Percentiles rank a stretch among this genome's conserved stretches.
Evolutionary conservation across 495 filamentous ascomycete species (phyloP).

Genomic region (Opeltia flavorubescens): DNA sequence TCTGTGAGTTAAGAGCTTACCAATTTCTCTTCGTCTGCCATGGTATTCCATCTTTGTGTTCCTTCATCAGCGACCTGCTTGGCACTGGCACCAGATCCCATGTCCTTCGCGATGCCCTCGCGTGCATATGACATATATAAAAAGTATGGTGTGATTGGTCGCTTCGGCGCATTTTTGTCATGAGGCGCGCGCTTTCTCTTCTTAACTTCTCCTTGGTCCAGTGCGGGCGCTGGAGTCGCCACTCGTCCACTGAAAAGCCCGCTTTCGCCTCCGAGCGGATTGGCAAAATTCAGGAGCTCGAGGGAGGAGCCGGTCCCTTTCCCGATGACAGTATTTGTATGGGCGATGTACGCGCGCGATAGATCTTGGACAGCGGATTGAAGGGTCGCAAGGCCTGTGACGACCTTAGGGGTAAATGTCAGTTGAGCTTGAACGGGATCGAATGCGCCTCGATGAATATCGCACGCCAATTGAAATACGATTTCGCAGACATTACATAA

Average conservation of each 20-base stretch:
- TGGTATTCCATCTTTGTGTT: conserved; percentile 63
- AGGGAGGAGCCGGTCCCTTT: conserved; percentile 38
- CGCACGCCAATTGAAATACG: not conserved
- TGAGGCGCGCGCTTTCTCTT: conserved; percentile 69
- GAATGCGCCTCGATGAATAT: conserved; percentile 13
- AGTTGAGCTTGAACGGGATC: conserved; percentile 10
- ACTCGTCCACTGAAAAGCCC: conserved; percentile 22
- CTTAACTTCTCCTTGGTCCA: conserved; percentile 43
- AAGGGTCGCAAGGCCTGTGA: conserved; percentile 56
- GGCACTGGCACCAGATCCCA: conserved; percentile 54
- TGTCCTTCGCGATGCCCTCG: conserved; percentile 56
- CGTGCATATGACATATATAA: conserved; percentile 80
- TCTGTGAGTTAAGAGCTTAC: conserved; percentile 30
- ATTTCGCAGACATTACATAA: conserved; percentile 10
- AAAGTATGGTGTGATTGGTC: conserved; percentile 87
- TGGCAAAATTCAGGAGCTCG: conserved; percentile 35
- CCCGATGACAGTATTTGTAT: conserved; percentile 64
- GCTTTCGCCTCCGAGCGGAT: conserved; percentile 26
- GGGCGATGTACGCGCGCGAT: conserved; percentile 64
- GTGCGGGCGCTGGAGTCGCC: conserved; percentile 21
- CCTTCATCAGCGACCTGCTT: conserved; percentile 74
- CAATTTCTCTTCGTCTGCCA: conserved; percentile 58
- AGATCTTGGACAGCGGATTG: conserved; percentile 60
- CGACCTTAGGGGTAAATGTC: conserved; percentile 40
- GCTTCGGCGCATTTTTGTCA: conserved; percentile 90